Evolutionary conservation across 2,329 filamentous ascomycete species (phyloP).

Genomic region (Alternaria solani): DNA sequence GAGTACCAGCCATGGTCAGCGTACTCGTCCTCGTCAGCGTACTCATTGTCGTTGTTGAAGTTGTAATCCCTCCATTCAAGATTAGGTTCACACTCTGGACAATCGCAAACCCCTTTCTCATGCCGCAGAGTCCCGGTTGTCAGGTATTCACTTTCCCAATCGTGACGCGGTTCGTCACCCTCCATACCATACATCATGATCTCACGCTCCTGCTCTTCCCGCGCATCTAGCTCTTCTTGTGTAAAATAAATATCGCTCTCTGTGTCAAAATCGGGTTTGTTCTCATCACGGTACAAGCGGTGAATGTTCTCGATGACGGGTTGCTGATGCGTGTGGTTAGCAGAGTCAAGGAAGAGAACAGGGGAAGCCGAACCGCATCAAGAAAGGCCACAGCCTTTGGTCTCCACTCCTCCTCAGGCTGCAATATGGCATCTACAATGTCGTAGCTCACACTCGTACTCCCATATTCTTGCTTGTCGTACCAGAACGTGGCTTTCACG

Average conservation of each 20-base stretch:
- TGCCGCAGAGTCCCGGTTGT: neutral
- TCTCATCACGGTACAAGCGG: neutral
- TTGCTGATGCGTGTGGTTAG: neutral
- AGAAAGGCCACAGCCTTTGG: neutral
- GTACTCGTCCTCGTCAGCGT: neutral
- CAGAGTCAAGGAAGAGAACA: too few relatives aligned
- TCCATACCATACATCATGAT: neutral
- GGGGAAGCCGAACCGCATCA: neutral
- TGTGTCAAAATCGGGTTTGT: neutral
- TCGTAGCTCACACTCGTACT: neutral
- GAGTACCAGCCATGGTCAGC: neutral
- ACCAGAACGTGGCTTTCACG: neutral
- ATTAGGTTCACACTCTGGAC: neutral
- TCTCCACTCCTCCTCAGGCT: neutral
- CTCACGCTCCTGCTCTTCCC: too few relatives aligned
- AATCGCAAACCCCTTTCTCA: neutral
- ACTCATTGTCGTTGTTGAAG: too few relatives aligned
- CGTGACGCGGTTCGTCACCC: neutral
- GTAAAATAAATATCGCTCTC: neutral
- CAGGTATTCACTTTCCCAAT: neutral
- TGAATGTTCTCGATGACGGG: neutral
- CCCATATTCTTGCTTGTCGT: neutral
- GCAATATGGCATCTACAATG: neutral
- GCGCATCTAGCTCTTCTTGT: neutral
- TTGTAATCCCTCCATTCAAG: too few relatives aligned